Base-by-base conservation (phyloP, 768 basidiomycete species). In the Punctularia strigosozonata region DNA sequence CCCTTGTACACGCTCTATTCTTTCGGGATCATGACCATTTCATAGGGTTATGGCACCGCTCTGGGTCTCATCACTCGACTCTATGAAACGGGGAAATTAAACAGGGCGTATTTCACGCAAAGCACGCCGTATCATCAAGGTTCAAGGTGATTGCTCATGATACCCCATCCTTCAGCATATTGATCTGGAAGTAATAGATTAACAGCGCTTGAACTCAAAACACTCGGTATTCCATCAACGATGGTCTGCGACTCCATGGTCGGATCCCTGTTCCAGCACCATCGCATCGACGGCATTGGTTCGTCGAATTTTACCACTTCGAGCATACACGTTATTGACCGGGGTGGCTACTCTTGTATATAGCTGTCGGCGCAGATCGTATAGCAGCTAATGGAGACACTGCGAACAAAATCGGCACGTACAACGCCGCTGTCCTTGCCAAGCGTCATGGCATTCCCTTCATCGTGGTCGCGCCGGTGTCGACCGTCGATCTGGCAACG, bases 221-320 rank as follows among this genome's bases (percentile, higher is more conserved):
- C 80, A 3, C 72, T 97, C 32, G 64, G 75, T 25, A 82, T 92
- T 12, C 84, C 89, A 0, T 83, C 85, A 4, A 77, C 81, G 4
- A 94, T 98, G 89, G 80, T 98, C 35, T 94, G 91, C 53, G 94
- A 98, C 53, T 94, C 88, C 25, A 95, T 95, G 85, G 87, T 98
- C 14, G 94, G 94, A 6, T 92, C 89, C 1, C 62, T 97, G 37
- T 87, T 98, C 65, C 88, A 92, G 53, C 77, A 90, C 53, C 70
- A 85, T 53, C 58, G 69, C 17, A 86, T 92, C 38, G 83, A 90
- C 50, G 86, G 79, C 20, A 77, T 91, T 39, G 76, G 83, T 85
- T 44, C 47, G 77, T 40, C 10, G 19, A 37, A 34, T 32, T 17
- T 31, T 7, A 25, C 13, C 24, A 21, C 35, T 37, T 17, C 34